Percentiles rank a stretch among this genome's conserved stretches.
Evolutionary conservation across 2,329 filamentous ascomycete species (phyloP).

Genomic region (Diaporthe citri): DNA sequence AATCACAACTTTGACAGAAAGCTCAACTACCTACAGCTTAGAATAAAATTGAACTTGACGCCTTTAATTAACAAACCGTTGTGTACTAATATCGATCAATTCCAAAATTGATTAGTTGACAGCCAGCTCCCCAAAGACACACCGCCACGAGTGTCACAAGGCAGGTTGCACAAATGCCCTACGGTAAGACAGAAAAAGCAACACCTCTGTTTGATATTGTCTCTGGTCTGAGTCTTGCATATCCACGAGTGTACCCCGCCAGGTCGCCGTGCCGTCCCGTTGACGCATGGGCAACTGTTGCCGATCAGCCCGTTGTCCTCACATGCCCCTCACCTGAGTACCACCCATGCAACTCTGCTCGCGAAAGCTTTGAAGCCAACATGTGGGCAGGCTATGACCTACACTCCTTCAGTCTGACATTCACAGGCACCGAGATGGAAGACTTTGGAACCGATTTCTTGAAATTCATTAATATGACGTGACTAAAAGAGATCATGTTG

Average conservation of each 20-base stretch:
- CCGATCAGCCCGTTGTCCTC: background rate
- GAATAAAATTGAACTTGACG: too few species aligned
- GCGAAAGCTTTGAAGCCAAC: too few species aligned
- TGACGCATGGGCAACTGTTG: background rate
- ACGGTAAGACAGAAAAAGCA: background rate
- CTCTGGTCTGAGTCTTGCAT: background rate
- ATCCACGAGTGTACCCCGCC: slow-evolving; percentile 5
- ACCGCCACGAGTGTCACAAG: background rate
- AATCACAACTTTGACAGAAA: background rate
- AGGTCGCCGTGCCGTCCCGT: slow-evolving; percentile 7
- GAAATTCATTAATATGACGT: slow-evolving; percentile 14
- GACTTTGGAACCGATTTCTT: background rate
- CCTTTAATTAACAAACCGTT: background rate
- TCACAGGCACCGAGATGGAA: background rate
- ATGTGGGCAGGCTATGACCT: too few species aligned
- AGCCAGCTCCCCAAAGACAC: background rate
- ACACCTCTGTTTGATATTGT: background rate
- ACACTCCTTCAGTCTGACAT: background rate
- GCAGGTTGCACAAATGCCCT: background rate
- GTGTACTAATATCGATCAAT: background rate
- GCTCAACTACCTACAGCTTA: background rate
- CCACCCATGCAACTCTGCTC: too few species aligned
- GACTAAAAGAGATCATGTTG: slow-evolving; percentile 18
- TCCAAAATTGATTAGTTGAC: background rate
- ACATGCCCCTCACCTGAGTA: too few species aligned